phyloP scores from a whole-genome alignment of 2,329 filamentous ascomycete genomes.

The Diaporthe sp. region DNA sequence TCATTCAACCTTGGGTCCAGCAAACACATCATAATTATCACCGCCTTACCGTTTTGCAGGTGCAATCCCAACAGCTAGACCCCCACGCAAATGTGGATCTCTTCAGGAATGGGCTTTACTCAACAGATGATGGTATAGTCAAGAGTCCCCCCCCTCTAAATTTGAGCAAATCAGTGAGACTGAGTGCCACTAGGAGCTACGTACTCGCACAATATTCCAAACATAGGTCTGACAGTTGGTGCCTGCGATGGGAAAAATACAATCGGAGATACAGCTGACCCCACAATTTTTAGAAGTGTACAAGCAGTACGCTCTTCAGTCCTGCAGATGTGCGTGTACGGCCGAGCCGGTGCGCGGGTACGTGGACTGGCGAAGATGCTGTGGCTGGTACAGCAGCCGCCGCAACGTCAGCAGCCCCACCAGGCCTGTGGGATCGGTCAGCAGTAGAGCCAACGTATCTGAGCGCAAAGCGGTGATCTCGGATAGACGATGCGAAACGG shows the following conservation, averaged over 20 bases:
- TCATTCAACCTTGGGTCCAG: background rate
- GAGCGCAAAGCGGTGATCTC: background rate
- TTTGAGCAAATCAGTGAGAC: background rate
- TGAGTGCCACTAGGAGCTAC: background rate
- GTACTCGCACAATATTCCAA: background rate
- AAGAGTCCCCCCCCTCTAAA: background rate
- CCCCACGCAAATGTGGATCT: background rate
- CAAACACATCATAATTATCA: background rate
- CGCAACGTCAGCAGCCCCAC: background rate
- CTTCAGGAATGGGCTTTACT: background rate
- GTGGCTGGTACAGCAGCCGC: background rate
- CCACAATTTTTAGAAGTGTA: background rate
- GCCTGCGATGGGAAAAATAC: background rate
- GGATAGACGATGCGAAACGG: background rate
- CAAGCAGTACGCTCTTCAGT: too few relatives aligned
- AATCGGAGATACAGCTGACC: background rate
- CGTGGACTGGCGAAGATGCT: background rate
- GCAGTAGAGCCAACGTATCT: background rate
- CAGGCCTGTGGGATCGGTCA: background rate
- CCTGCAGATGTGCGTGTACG: background rate
- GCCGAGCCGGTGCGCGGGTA: background rate
- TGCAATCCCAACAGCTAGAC: background rate
- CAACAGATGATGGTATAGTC: background rate
- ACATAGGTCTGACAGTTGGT: fast-evolving
- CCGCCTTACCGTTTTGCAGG: background rate